These are phyloP conservation scores for Metschnikowia lunata DNA, from an alignment of 805 yeast genomes.

Conservation along the genomic window DNA sequence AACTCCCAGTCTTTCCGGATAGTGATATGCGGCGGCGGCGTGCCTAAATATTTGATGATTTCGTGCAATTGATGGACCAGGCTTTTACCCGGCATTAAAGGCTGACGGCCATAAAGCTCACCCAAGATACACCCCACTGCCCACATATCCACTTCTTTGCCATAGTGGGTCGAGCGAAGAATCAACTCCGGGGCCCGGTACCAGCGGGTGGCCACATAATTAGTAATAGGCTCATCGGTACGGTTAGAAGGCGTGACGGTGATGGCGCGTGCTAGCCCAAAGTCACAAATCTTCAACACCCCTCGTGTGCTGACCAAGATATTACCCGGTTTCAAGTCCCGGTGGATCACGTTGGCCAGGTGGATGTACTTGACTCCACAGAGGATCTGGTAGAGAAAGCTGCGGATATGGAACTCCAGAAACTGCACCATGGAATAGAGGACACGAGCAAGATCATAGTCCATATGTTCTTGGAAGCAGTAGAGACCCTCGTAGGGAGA, in stretches of 20 bases:
- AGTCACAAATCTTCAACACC: slow-evolving; percentile 79
- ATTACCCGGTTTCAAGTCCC: slow-evolving; percentile 92
- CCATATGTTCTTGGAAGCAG: slow-evolving; percentile 82
- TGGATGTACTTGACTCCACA: slow-evolving; percentile 88
- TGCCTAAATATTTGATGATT: slow-evolving; percentile 66
- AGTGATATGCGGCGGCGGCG: slow-evolving; percentile 53
- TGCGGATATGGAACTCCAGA: slow-evolving; percentile 78
- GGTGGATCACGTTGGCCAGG: slow-evolving; percentile 85
- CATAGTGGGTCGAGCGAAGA: slow-evolving; percentile 53
- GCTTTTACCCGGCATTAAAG: slow-evolving; percentile 74
- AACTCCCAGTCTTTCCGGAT: slow-evolving; percentile 27
- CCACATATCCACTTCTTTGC: slow-evolving; percentile 82
- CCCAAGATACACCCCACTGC: slow-evolving; percentile 88
- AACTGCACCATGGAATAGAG: slow-evolving; percentile 72
- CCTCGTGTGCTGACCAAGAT: slow-evolving; percentile 75
- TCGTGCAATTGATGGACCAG: slow-evolving; percentile 66
- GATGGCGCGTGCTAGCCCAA: slow-evolving; percentile 86
- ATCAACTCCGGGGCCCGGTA: slow-evolving; percentile 91
- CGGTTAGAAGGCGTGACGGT: slow-evolving; percentile 29
- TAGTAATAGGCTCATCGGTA: slow-evolving; percentile 50
- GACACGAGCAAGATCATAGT: slow-evolving; percentile 76
- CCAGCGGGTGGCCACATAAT: slow-evolving; percentile 93
- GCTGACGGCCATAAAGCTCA: slow-evolving; percentile 76
- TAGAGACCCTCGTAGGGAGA: slow-evolving; percentile 81
- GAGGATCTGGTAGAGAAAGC: slow-evolving; percentile 72